Evolutionary conservation across 805 yeast genomes (phyloP).

Genomic region (Priceomyces fermenticarens): DNA sequence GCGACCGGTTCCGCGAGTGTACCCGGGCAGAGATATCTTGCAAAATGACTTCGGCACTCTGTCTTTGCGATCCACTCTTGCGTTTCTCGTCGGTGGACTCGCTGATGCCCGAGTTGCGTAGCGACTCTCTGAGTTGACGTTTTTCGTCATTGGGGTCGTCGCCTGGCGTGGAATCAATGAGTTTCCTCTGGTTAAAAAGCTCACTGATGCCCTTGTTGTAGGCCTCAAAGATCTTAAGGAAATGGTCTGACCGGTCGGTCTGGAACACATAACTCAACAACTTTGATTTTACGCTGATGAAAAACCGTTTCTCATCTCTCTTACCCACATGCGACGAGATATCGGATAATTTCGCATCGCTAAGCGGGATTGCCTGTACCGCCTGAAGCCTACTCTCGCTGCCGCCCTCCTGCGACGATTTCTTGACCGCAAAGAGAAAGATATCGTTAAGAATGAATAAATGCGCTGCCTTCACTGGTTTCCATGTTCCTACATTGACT

Average conservation of each 20-base stretch:
- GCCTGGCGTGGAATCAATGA: constrained; percentile 12
- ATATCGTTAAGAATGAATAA: constrained; percentile 76
- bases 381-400: constrained; percentile 52
- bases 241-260: constrained; percentile 60
- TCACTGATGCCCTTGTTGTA: constrained; percentile 63
- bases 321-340: constrained; percentile 22
- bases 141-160: constrained; percentile 30
- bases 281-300: constrained; percentile 47
- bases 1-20: constrained; percentile 56
- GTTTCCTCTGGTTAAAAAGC: constrained; percentile 27
- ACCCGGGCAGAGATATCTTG: constrained; percentile 61
- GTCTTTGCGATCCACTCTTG: constrained; percentile 22
- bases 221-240: constrained; percentile 49
- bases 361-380: constrained; percentile 74
- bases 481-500: constrained; percentile 80
- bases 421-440: constrained; percentile 68
- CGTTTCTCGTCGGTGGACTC: constrained; percentile 26
- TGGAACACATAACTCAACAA: constrained; percentile 54
- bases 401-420: constrained; percentile 25
- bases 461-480: constrained; percentile 72
- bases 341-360: constrained; percentile 51
- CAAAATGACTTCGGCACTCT: constrained; percentile 40
- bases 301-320: constrained; percentile 25
- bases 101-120: constrained; percentile 51
- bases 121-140: constrained; percentile 36